phyloP scores from a whole-genome alignment of 2,329 filamentous ascomycete genomes.

The Trichoderma cornu-damae region DNA sequence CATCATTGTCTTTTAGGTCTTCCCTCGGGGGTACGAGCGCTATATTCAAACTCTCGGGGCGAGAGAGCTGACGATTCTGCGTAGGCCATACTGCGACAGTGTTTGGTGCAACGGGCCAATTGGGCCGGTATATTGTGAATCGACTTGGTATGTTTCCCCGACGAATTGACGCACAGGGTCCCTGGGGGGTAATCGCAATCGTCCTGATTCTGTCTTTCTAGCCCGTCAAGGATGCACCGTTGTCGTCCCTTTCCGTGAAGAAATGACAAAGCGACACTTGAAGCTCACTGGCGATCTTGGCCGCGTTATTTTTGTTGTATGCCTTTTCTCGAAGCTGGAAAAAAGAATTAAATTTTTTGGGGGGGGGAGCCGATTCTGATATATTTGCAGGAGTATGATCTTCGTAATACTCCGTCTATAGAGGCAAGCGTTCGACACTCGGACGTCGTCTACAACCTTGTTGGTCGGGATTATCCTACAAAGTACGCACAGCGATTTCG shows the following conservation, averaged over 20 bases:
- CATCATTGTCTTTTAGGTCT: conserved; percentile 52
- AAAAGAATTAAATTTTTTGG: too few species aligned
- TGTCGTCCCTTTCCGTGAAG: conserved; percentile 87
- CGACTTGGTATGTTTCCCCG: conserved; percentile 60
- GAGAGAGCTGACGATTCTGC: conserved; percentile 26
- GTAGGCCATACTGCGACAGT: conserved; percentile 92
- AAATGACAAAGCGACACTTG: conserved; percentile 95
- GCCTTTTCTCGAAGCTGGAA: conserved; percentile 25
- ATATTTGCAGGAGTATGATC: conserved; percentile 73
- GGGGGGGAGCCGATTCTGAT: conserved; percentile 18
- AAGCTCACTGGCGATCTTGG: conserved; percentile 95
- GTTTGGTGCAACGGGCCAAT: conserved; percentile 92
- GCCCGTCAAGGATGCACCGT: conserved; percentile 92
- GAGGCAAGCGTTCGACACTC: conserved; percentile 96
- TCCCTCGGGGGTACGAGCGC: conserved; percentile 70
- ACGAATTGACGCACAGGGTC: neutral
- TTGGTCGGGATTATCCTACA: conserved; percentile 91
- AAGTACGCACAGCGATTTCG: conserved; percentile 56
- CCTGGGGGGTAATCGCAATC: neutral
- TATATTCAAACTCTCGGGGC: conserved; percentile 8
- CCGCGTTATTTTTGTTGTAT: conserved; percentile 76
- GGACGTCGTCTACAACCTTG: conserved; percentile 93
- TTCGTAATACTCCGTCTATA: conserved; percentile 90
- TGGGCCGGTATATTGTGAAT: conserved; percentile 97
- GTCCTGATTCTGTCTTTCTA: conserved; percentile 35